A percentile compares a stretch with the other conserved stretches of the same genome.
phyloP scores from a whole-genome alignment of 257 asterid genomes.

The Anisodus tanguticus region DNA sequence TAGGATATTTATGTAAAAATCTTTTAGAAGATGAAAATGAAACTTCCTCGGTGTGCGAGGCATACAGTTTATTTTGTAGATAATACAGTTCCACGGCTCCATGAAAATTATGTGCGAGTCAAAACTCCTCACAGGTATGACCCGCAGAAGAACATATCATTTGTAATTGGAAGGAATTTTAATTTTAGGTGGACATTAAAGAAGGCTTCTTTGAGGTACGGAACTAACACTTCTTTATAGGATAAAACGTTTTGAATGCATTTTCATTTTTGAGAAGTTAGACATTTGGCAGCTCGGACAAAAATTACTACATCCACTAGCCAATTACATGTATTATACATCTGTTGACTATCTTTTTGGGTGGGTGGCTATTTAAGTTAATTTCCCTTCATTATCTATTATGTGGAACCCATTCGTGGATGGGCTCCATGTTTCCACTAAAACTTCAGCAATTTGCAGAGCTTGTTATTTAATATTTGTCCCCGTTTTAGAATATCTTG shows the following conservation, averaged over 20 bases:
- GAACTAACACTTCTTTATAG: background rate
- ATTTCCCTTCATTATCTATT: background rate
- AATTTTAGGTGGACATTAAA: background rate
- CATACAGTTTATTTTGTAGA: background rate
- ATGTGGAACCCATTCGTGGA: background rate
- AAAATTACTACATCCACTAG: background rate
- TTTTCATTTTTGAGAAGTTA: background rate
- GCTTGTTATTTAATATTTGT: background rate
- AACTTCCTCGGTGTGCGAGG: background rate
- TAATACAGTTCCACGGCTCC: slow-evolving; percentile 23
- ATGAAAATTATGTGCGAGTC: background rate
- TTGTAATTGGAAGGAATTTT: background rate
- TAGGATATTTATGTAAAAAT: background rate
- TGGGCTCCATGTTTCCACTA: background rate
- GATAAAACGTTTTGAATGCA: background rate
- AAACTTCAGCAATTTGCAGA: background rate
- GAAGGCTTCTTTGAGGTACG: background rate
- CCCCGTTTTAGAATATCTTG: background rate
- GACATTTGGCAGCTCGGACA: background rate
- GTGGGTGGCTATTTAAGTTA: background rate
- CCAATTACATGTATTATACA: background rate
- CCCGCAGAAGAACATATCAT: slow-evolving; percentile 22
- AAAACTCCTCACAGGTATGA: background rate
- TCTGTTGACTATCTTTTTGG: background rate
- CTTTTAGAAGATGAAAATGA: background rate